Percentiles rank a stretch among this genome's conserved stretches.
These are phyloP conservation scores for Pouteria campechiana DNA, from an alignment of 179 eudicot genomes.

Conservation along the genomic window DNA sequence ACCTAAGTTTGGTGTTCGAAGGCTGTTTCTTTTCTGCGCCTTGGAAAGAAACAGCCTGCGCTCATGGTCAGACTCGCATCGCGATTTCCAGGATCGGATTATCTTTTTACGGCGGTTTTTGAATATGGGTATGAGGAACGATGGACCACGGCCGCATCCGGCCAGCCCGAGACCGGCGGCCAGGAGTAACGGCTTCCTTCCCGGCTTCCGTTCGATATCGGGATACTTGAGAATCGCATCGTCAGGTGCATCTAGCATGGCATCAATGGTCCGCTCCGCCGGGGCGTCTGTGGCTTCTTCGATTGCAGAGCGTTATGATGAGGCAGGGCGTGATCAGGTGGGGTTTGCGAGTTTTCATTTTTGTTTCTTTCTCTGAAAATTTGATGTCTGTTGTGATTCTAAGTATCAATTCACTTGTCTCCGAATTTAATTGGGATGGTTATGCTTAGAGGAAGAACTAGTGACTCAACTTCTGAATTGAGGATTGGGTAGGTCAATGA, in stretches of 20 bases:
- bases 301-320: slow-evolving; percentile 55
- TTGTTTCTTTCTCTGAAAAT: neutral
- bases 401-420: neutral
- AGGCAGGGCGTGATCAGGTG: slow-evolving; percentile 60
- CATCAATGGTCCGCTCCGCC: slow-evolving; percentile 63
- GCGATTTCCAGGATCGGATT: slow-evolving; percentile 5
- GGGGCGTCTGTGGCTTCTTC: slow-evolving; percentile 65
- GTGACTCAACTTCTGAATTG: neutral
- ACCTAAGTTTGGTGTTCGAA: no score
- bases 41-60: neutral
- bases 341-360: neutral
- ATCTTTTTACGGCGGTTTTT: neutral
- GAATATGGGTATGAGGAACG: slow-evolving; percentile 47
- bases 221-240: slow-evolving; percentile 63
- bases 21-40: neutral
- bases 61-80: slow-evolving; percentile 6
- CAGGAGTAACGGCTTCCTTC: slow-evolving; percentile 51
- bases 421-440: neutral
- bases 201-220: slow-evolving; percentile 51
- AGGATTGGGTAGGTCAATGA: neutral
- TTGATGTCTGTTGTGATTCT: no score
- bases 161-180: slow-evolving; percentile 8
- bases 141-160: slow-evolving; percentile 36
- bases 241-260: slow-evolving; percentile 69
- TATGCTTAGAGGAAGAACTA: neutral